Base-by-base conservation (phyloP, 1,284 basidiomycete genomes). In the Puccinia sorghi region DNA sequence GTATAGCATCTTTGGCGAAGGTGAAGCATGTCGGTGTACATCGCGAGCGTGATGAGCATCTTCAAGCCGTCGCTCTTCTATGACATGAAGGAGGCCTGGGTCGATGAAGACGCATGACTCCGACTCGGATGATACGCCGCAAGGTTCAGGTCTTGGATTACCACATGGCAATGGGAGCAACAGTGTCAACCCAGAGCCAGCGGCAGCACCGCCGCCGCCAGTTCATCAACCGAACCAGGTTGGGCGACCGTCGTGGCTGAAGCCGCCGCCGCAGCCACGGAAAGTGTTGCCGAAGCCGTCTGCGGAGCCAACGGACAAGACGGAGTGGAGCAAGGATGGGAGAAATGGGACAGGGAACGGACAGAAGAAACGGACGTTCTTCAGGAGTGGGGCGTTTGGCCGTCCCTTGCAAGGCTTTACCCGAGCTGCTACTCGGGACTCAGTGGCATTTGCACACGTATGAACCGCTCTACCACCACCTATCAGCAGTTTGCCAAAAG, bases 1-100 rank as follows among this genome's bases (percentile, higher is more conserved):
- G n/a, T n/a, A n/a, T n/a, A 46, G 43, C 43, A n/a, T n/a, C 43
- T 13, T 43, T 43, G 17, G 9, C 11, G 17, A 17, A 39, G 32
- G 39, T 15, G 6, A 15, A 11, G 11, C 25, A 77, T 77, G 74
- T 77, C 74, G 20, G 3, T 70, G 12, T 77, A 77, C 43, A 77
- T 77, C 25, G 74, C 74, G 20, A 59, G 64, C 50, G 74, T 77
- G 3, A 69, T 70, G 66, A 66, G 63, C 57, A 1, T 77, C 54
- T 77, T 77, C 74, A 77, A 77, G 54, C 74, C 66, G 2, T 59
- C 70, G 17, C 20, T 77, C 50, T 25, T 46, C 11, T 77, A 66
- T 25, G 63, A 27, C n/a, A 75, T 75, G 46, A 75, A 67, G 17
- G 20, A 61, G 0, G 27, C 61, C n/a, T 43, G 61, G 17, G 46